Evolutionary conservation across 2,329 filamentous ascomycete species (phyloP).

Genomic region (Pyrenochaeta sp.): DNA sequence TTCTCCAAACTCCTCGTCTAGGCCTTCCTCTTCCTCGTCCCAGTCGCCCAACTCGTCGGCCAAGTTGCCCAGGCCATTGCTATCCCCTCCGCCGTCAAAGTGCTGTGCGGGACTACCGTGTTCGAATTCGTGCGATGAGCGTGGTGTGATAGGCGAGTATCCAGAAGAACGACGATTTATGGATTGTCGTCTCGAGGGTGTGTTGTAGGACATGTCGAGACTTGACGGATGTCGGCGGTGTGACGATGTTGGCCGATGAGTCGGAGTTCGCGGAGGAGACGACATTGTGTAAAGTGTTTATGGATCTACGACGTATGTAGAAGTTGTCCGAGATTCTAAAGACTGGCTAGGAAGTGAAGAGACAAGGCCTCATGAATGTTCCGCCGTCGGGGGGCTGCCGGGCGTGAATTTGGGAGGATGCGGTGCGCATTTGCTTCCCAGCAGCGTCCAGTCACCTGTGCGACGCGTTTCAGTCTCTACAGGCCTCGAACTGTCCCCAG

Average conservation of each 20-base stretch:
- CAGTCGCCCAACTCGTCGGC: conserved; percentile 83
- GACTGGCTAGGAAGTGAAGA: conserved; percentile 10
- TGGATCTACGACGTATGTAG: conserved; percentile 7
- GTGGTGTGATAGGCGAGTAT: conserved; percentile 55
- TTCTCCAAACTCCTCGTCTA: conserved; percentile 52
- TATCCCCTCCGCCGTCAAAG: conserved; percentile 52
- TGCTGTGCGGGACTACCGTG: conserved; percentile 49
- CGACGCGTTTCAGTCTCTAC: not conserved
- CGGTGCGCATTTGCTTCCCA: conserved; percentile 16
- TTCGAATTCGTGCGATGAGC: conserved; percentile 52
- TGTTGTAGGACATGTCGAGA: conserved; percentile 52
- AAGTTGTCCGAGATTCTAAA: conserved; percentile 11
- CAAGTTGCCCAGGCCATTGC: conserved; percentile 74
- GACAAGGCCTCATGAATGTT: conserved; percentile 15
- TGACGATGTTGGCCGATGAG: conserved; percentile 44
- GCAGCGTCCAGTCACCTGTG: conserved; percentile 3
- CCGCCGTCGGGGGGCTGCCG: conserved; percentile 21
- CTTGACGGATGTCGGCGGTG: conserved; percentile 53
- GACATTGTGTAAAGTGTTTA: conserved; percentile 40
- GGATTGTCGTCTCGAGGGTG: conserved; percentile 45
- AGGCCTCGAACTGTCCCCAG: not conserved
- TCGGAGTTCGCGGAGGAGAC: conserved; percentile 54
- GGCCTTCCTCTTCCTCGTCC: conserved; percentile 69
- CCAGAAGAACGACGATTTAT: conserved; percentile 55
- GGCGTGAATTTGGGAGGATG: conserved; percentile 11